Conservation (phyloP, 78 protist genomes). For the Planoprotostelium fungivorum region DNA sequence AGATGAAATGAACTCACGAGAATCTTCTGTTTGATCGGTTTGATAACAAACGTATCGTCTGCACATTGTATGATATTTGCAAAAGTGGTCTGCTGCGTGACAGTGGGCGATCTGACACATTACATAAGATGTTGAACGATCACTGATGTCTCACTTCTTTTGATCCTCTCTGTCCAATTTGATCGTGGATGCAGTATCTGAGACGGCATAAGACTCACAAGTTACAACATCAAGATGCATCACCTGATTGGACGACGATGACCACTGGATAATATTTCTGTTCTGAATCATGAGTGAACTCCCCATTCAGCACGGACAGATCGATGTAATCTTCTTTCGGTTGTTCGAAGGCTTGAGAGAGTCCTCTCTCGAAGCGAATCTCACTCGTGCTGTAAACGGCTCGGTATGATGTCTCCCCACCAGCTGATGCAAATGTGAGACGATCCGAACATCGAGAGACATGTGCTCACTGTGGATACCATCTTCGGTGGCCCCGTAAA, state of each 20-base stretch:
- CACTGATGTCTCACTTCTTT: background rate
- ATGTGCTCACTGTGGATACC: background rate
- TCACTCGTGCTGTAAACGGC: background rate
- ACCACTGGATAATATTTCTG: slow-evolving; percentile 2
- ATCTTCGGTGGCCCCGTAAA: background rate
- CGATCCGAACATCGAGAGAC: background rate
- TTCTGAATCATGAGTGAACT: background rate
- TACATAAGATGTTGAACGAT: background rate
- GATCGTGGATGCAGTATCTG: background rate
- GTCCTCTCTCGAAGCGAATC: background rate
- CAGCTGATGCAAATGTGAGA: background rate
- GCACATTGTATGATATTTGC: too few relatives aligned
- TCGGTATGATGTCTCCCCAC: background rate
- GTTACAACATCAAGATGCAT: background rate
- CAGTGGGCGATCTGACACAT: background rate
- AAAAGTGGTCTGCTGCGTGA: background rate
- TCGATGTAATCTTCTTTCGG: background rate
- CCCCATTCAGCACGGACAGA: background rate
- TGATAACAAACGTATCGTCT: too few relatives aligned
- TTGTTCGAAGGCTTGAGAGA: background rate
- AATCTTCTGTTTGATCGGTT: too few relatives aligned
- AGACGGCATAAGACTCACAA: background rate
- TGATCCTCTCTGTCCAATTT: background rate
- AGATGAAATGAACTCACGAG: too few relatives aligned
- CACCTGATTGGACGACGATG: background rate